Percentiles rank a stretch among this genome's conserved stretches.
These are phyloP conservation scores for Kernera saxatilis DNA, from an alignment of 345 rosid genomes.

Conservation along the genomic window DNA sequence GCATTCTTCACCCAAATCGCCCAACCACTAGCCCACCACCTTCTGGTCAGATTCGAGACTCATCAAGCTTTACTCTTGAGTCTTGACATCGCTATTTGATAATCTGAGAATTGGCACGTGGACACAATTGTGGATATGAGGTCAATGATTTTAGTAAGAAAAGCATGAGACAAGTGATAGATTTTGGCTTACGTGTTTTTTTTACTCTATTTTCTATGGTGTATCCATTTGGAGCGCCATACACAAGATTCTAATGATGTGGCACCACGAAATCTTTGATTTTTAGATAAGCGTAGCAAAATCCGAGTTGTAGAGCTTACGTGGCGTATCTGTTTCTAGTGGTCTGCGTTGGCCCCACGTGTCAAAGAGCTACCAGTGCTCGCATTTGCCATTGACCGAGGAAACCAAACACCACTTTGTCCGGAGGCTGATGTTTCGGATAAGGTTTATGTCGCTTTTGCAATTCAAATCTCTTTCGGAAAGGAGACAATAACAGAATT, in stretches of 20 bases:
- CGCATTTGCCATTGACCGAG: background rate
- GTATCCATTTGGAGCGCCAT: conserved; percentile 8
- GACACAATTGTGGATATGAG: background rate
- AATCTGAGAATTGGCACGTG: background rate
- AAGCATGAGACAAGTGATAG: background rate
- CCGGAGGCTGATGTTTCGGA: background rate
- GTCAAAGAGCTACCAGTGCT: background rate
- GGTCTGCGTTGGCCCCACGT: background rate
- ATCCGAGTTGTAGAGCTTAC: background rate
- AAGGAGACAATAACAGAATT: too few species aligned
- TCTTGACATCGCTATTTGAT: background rate
- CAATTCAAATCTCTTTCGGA: background rate
- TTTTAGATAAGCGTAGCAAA: conserved; percentile 1
- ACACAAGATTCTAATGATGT: background rate
- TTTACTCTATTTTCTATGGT: conserved; percentile 9
- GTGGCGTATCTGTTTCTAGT: background rate
- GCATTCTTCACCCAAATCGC: too few species aligned
- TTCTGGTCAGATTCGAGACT: too few species aligned
- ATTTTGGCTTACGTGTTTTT: conserved; percentile 17
- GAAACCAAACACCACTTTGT: background rate
- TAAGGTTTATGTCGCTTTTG: background rate
- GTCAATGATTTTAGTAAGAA: background rate
- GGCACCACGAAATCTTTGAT: background rate
- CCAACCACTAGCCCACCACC: too few species aligned
- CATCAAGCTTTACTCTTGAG: background rate